Evolutionary conservation across 2,329 filamentous ascomycete species (phyloP), one percentile per base, ranked within the genome.

Genomic region (Botrytis galanthina): DNA sequence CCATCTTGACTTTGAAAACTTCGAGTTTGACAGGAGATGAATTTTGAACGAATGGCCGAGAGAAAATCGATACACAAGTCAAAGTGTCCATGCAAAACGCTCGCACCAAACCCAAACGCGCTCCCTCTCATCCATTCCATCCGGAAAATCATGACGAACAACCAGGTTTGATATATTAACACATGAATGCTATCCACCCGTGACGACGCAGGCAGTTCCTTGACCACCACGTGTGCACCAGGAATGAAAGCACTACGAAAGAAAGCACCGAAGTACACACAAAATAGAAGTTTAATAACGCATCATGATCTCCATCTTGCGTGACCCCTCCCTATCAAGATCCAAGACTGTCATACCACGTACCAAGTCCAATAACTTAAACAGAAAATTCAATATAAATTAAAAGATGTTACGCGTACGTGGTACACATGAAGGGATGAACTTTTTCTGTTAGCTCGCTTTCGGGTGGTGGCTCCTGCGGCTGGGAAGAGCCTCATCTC

Each of bases 201-300:
- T 20, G 26, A 61, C 22, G 35, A 61, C 35, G 26, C 9, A 48
- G 42, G 5, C 20, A 46, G 6, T 57, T 26, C 42, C 62, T 46
- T 64, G 62, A 64, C 42, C 29, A 48, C 62, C 62, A 64, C 42
- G 42, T 64, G 62, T 64, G 18, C 62, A 46, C 18, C 42, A 35
- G 18, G 62, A 46, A 48, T 26, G 44, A 3, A 32, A 29, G 51
- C 14, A 54, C n/a, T 18, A 54, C 8, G 51, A 54, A 54, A 54
- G n/a, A 16, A 54, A 29, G n/a, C 51, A 57, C n/a, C 51, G 29
- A 12, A 22, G 18, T 60, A 22, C 18, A 10, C 12, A 54, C 12
- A 16, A 14, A n/a, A 9, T 10, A 60, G 32, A 48, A 64, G 9
- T 46, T 46, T 35, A 64, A 64, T 26, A 7, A 42, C 22, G 10